Evolutionary conservation across 2,329 filamentous ascomycete species (phyloP).

Genomic region (Cladophialophora yegresii): DNA sequence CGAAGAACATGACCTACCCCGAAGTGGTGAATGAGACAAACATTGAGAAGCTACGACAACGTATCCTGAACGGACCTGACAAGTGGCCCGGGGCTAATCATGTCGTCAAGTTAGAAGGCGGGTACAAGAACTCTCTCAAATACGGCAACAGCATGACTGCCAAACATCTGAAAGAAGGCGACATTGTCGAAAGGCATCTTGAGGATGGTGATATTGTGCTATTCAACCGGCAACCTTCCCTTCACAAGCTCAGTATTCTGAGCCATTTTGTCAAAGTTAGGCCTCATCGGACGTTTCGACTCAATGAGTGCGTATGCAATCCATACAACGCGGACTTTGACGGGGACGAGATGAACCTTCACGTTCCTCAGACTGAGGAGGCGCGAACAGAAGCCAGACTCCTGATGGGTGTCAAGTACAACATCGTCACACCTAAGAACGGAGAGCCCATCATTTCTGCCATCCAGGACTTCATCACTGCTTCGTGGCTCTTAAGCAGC

Average conservation of each 20-base stretch:
- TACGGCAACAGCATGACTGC: conserved; percentile 74
- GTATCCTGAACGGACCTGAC: conserved; percentile 72
- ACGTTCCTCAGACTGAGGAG: conserved; percentile 97
- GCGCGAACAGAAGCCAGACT: conserved; percentile 92
- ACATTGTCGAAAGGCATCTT: conserved; percentile 90
- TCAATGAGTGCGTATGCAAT: conserved; percentile 97
- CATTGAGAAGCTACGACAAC: conserved; percentile 73
- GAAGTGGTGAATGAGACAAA: conserved; percentile 85
- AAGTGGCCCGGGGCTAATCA: conserved; percentile 87
- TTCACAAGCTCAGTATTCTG: conserved; percentile 98
- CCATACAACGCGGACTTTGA: conserved; percentile 99
- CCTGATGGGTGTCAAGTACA: conserved; percentile 97
- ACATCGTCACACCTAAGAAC: conserved; percentile 92
- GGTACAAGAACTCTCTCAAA: conserved; percentile 73
- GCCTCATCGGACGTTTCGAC: conserved; percentile 90
- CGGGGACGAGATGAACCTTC: conserved; percentile 98
- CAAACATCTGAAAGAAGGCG: conserved; percentile 73
- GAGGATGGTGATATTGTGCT: conserved; percentile 94
- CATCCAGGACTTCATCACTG: conserved; percentile 99
- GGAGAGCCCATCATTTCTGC: conserved; percentile 97
- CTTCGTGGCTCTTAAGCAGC: conserved; percentile 83
- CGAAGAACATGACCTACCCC: conserved; percentile 93
- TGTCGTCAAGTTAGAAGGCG: conserved; percentile 69
- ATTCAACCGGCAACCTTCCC: conserved; percentile 95
- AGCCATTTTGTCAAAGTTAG: conserved; percentile 91